Evolutionary conservation across 306 rosid genomes (phyloP).

Genomic region (Dalbergia cochinchinensis): DNA sequence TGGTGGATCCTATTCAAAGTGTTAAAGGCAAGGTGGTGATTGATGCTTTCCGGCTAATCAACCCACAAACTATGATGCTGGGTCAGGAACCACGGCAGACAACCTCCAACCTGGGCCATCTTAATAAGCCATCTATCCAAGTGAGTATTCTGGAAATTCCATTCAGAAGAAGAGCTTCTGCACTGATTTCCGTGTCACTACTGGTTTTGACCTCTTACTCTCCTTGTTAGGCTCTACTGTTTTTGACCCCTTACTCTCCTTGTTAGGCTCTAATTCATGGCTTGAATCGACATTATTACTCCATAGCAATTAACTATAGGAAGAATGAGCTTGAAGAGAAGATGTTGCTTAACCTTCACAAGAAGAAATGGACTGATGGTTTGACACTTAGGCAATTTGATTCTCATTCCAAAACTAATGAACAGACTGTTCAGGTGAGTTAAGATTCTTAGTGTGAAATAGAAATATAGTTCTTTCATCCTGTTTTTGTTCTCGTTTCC

Average conservation of each 20-base stretch:
- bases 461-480: slow-evolving; percentile 1
- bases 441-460: slow-evolving; percentile 16
- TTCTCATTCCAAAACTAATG: slow-evolving; percentile 92
- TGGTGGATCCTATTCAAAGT: slow-evolving; percentile 96
- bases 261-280: slow-evolving; percentile 95
- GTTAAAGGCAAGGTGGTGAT: slow-evolving; percentile 97
- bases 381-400: slow-evolving; percentile 80
- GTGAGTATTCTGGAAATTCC: slow-evolving; percentile 55
- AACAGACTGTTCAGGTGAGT: slow-evolving; percentile 89
- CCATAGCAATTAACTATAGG: slow-evolving; percentile 90
- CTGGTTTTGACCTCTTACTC: slow-evolving; percentile 38
- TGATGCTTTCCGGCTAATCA: slow-evolving; percentile 93
- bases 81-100: slow-evolving; percentile 97
- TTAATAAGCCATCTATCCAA: slow-evolving; percentile 94
- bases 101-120: slow-evolving; percentile 93
- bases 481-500: slow-evolving; percentile 10
- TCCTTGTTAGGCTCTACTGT: slow-evolving; percentile 71
- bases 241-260: slow-evolving; percentile 37
- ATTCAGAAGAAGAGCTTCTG: slow-evolving; percentile 15
- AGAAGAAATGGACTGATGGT: slow-evolving; percentile 99
- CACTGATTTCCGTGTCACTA: slow-evolving; percentile 11
- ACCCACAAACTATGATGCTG: slow-evolving; percentile 97
- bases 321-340: slow-evolving; percentile 96
- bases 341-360: slow-evolving; percentile 94
- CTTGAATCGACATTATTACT: slow-evolving; percentile 93